Evolutionary conservation across 176 grass and related monocot genomes (phyloP).

Genomic region (Carex kokanica): DNA sequence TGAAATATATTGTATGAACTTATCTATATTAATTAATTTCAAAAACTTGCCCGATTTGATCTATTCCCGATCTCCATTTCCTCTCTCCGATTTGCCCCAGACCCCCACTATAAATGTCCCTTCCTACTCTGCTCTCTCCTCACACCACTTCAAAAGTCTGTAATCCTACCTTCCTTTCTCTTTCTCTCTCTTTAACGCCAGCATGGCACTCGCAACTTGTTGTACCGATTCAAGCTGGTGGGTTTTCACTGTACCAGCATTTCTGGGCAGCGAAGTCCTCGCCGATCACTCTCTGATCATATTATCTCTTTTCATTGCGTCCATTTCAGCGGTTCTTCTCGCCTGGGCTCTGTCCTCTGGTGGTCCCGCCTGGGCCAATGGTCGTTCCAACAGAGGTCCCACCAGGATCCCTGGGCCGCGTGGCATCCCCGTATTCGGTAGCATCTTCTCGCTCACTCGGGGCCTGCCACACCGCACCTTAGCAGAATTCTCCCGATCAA

Average conservation of each 20-base stretch:
- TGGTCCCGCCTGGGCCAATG: conserved; percentile 48
- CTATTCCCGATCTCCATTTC: too few species aligned
- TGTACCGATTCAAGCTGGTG: conserved; percentile 57
- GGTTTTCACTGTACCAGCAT: conserved; percentile 46
- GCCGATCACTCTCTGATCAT: conserved; percentile 31
- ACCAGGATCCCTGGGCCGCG: conserved; percentile 31
- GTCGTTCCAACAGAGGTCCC: conserved; percentile 29
- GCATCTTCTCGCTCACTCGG: conserved; percentile 45
- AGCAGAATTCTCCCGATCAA: conserved; percentile 14
- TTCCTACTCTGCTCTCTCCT: not conserved
- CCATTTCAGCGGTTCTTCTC: conserved; percentile 25
- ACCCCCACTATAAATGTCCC: conserved; percentile 17
- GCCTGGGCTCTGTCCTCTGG: conserved; percentile 47
- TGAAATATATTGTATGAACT: too few species aligned
- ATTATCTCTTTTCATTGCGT: conserved; percentile 28
- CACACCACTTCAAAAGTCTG: not conserved
- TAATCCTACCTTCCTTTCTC: not conserved
- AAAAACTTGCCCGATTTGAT: too few species aligned
- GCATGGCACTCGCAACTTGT: not conserved
- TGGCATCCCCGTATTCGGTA: conserved; percentile 56
- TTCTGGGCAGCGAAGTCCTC: conserved; percentile 41
- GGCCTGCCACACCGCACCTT: conserved; percentile 54
- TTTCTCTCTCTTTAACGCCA: not conserved
- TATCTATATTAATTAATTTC: too few species aligned
- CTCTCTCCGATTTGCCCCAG: too few species aligned